phyloP scores from a whole-genome alignment of 495 filamentous ascomycete genomes.

The Annulohypoxylon moriforme region DNA sequence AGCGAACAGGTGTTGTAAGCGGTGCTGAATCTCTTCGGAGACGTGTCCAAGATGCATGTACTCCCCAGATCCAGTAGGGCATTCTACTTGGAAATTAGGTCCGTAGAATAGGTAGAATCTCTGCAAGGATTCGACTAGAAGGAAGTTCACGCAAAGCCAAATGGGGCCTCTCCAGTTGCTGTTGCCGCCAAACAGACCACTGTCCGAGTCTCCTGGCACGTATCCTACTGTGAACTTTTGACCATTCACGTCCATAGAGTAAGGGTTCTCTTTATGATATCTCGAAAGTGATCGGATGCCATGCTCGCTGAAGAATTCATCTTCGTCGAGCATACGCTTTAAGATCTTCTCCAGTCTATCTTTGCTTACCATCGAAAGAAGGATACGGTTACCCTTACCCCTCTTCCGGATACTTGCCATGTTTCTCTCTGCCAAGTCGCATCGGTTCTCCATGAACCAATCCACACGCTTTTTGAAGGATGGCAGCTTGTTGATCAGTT shows the following conservation, averaged over 20 bases:
- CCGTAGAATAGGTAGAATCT: conserved; percentile 97
- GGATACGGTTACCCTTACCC: conserved; percentile 86
- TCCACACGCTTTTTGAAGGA: conserved; percentile 92
- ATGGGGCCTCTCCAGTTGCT: conserved; percentile 96
- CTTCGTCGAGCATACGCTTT: conserved; percentile 90
- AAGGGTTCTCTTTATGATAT: conserved; percentile 88
- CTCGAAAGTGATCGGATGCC: conserved; percentile 96
- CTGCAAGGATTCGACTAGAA: conserved; percentile 90
- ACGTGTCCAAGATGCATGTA: conserved; percentile 96
- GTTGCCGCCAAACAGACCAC: conserved; percentile 93
- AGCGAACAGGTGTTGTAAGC: conserved; percentile 90
- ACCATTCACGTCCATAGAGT: conserved; percentile 95
- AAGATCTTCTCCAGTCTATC: conserved; percentile 87
- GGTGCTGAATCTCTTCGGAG: conserved; percentile 96
- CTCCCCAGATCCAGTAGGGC: conserved; percentile 91
- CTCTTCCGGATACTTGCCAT: conserved; percentile 89
- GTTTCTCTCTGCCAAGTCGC: conserved; percentile 88
- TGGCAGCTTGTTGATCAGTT: conserved; percentile 90
- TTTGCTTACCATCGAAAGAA: conserved; percentile 88
- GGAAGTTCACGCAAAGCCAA: conserved; percentile 96
- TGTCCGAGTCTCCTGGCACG: conserved; percentile 93
- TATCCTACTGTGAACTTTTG: conserved; percentile 90
- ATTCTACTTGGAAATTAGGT: conserved; percentile 86
- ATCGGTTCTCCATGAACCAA: conserved; percentile 90
- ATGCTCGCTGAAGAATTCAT: conserved; percentile 89